phyloP scores from a whole-genome alignment of 2,329 filamentous ascomycete genomes.

The Massarina eburnea region DNA sequence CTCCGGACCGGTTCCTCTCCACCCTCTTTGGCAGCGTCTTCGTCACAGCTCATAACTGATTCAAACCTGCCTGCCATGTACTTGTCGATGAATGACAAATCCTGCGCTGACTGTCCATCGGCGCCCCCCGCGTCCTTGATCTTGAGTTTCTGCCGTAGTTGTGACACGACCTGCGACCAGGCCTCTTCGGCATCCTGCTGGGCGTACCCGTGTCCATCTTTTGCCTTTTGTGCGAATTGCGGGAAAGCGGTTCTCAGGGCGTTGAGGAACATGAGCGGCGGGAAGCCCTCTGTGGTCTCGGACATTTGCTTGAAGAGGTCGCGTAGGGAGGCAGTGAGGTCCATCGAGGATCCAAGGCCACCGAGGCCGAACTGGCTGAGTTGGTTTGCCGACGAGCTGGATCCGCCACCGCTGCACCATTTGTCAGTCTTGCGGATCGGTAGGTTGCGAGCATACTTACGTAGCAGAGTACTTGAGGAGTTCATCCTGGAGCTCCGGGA shows the following conservation, averaged over 20 bases:
- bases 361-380: conserved; percentile 57
- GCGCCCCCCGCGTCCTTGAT: conserved; percentile 54
- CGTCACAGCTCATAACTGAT: conserved; percentile 79
- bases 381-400: conserved; percentile 32
- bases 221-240: conserved; percentile 88
- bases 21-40: conserved; percentile 71
- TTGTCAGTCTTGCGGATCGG: conserved; percentile 13
- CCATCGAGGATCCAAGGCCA: conserved; percentile 61
- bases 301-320: conserved; percentile 88
- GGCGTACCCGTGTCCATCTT: conserved; percentile 81
- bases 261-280: conserved; percentile 79
- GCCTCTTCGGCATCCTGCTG: conserved; percentile 99
- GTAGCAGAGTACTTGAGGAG: conserved; percentile 63
- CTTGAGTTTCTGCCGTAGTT: conserved; percentile 76
- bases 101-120: conserved; percentile 35
- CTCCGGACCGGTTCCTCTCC: conserved; percentile 70
- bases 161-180: conserved; percentile 91
- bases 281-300: conserved; percentile 83
- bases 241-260: conserved; percentile 79
- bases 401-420: conserved; percentile 29
- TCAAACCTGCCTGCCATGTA: conserved; percentile 85
- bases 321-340: conserved; percentile 75
- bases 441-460: conserved; percentile 19
- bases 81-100: conserved; percentile 79
- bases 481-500: conserved; percentile 86